Evolutionary conservation across 192 early-diverging fungal species (phyloP), one percentile per base, ranked within the genome.

Genomic region (Backusella tarrabulga): DNA sequence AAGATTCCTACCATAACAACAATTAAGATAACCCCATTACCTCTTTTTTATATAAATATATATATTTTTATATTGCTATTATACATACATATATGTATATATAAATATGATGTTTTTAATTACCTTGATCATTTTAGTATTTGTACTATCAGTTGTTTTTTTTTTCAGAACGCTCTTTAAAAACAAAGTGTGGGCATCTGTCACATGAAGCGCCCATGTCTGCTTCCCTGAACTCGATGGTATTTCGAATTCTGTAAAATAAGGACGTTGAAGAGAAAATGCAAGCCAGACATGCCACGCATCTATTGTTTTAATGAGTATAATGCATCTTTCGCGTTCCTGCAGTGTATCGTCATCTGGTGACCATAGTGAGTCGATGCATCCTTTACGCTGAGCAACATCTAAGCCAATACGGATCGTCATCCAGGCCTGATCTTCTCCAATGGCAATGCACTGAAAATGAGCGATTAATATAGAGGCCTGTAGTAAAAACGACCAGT

Each of bases 391-490:
- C 32, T 75, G 74, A 26, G 40, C 60, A 23, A 75, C 12, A 4
- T n/a, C 29, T 15, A 75, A 21, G 5, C 74, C 66, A 1, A 67
- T 68, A 26, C 52, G 38, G 14, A 75, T n/a, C 4, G 74, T 75
- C 21, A 75, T 26, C 23, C 41, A 67, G 15, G 74, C 74, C 41
- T 75, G 74, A 1, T 75, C 74, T 34, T 75, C 42, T 9, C 40
- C n/a, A 44, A 75, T 75, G 8, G 74, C 60, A 41, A 42, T 68
- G 4, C 63, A 44, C n/a, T 75, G 74, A 44, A 67, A 75, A 34
- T 75, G 74, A 34, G 66, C 3, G 8, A 75, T n/a, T n/a, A 75
- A 42, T 46, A 75, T 42, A 15, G 74, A 63, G 2, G 74, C 41
- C 19, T 66, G 74, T 26, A 67, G 8, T 6, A 75, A 32, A 7